Percentiles rank a stretch among this genome's conserved stretches.
phyloP scores from a whole-genome alignment of 192 early-diverging fungal genomes.

The Backusella liffmaniae region DNA sequence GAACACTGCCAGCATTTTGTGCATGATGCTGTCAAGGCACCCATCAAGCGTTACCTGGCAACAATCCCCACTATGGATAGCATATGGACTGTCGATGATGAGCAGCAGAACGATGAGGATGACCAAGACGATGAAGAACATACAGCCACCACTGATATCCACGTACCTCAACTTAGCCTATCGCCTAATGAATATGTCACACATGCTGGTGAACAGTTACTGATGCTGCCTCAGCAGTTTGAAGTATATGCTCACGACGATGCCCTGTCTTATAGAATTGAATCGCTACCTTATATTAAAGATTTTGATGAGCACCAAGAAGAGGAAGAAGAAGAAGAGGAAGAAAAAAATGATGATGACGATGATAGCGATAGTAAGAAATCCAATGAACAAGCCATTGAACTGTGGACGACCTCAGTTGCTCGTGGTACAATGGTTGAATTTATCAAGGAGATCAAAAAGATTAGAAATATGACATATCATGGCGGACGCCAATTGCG shows the following conservation, averaged over 20 bases:
- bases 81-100: neutral
- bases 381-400: conserved; percentile 42
- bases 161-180: conserved; percentile 49
- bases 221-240: conserved; percentile 68
- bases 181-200: conserved; percentile 69
- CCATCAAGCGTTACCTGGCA: conserved; percentile 13
- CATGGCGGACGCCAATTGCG: conserved; percentile 57
- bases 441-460: conserved; percentile 35
- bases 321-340: conserved; percentile 19
- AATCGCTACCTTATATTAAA: conserved; percentile 37
- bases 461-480: conserved; percentile 40
- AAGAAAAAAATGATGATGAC: conserved; percentile 34
- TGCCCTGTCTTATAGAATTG: conserved; percentile 45
- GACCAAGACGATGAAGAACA: conserved; percentile 5
- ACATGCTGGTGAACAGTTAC: conserved; percentile 62
- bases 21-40: conserved; percentile 16
- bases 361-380: conserved; percentile 38
- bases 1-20: conserved; percentile 20
- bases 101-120: conserved; percentile 9
- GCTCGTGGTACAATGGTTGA: conserved; percentile 58
- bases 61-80: neutral
- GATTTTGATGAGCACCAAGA: conserved; percentile 11
- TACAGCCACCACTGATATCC: conserved; percentile 7
- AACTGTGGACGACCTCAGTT: conserved; percentile 63
- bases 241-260: conserved; percentile 60